These are phyloP conservation scores for Termitomyces sp. DNA, from an alignment of 768 basidiomycete genomes.

Conservation along the genomic window DNA sequence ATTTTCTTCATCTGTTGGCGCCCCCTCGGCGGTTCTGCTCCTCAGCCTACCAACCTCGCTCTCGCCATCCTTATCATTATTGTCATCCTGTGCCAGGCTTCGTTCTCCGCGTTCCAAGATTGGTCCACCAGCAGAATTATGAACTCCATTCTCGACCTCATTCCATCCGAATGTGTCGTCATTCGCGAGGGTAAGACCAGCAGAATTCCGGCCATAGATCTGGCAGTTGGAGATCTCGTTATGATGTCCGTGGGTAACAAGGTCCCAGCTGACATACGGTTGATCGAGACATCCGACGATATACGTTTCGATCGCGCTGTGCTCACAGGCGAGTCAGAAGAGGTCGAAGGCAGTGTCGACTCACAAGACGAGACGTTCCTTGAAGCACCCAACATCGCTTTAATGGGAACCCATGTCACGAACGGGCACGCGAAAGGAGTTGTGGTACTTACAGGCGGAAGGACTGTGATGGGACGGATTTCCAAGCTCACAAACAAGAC, in stretches of 20 bases:
- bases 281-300: conserved; percentile 45
- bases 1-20: conserved; percentile 11
- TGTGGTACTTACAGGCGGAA: conserved; percentile 37
- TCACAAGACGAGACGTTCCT: conserved; percentile 42
- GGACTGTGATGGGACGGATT: conserved; percentile 44
- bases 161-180: conserved; percentile 10
- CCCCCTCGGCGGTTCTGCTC: conserved; percentile 2
- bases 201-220: conserved; percentile 7
- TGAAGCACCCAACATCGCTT: conserved; percentile 41
- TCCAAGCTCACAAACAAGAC: conserved; percentile 45
- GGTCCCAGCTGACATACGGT: conserved; percentile 36
- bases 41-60: conserved; percentile 7
- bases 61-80: conserved; percentile 9
- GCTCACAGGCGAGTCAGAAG: conserved; percentile 46
- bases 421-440: conserved; percentile 34
- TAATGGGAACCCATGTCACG: conserved; percentile 36
- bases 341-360: conserved; percentile 38
- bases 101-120: conserved; percentile 8
- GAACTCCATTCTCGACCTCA: conserved; percentile 12
- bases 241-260: conserved; percentile 8
- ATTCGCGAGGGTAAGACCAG: conserved; percentile 6
- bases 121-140: conserved; percentile 10
- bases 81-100: conserved; percentile 7
- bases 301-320: conserved; percentile 47
- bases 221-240: conserved; percentile 9